These are phyloP conservation scores for Entomortierella chlamydospora DNA, from an alignment of 192 early-diverging fungal species.

Conservation along the genomic window DNA sequence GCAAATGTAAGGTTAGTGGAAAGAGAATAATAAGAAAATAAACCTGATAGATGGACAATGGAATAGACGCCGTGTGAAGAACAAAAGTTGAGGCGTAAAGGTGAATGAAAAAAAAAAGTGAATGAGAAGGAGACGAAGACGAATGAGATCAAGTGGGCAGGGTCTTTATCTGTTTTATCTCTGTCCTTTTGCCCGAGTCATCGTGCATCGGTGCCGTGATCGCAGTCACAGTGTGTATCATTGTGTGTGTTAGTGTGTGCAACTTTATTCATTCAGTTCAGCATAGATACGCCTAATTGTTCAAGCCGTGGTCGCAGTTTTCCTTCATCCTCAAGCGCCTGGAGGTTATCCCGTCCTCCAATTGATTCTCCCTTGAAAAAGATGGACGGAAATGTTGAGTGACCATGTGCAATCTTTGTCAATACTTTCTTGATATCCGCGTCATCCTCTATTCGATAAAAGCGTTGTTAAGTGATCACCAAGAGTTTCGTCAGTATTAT, in stretches of 20 bases:
- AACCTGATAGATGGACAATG: not conserved
- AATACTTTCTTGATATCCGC: constrained; percentile 34
- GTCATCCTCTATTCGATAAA: constrained; percentile 8
- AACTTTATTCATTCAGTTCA: too few species aligned
- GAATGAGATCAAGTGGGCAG: not conserved
- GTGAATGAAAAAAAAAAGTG: not conserved
- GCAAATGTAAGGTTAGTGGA: too few species aligned
- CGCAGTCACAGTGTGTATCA: too few species aligned
- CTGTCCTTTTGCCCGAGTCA: constrained; percentile 16
- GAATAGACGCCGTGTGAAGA: not conserved
- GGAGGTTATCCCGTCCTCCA: constrained; percentile 34
- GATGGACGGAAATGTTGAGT: constrained; percentile 47
- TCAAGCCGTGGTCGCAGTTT: constrained; percentile 24
- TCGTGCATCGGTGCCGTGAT: not conserved
- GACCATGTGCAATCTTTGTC: constrained; percentile 41
- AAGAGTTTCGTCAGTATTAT: not conserved
- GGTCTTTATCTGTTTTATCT: too few species aligned
- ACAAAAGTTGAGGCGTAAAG: not conserved
- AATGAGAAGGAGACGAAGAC: not conserved
- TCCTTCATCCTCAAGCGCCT: constrained; percentile 19
- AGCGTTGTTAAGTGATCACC: not conserved
- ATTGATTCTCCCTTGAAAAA: constrained; percentile 44
- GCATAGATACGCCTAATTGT: constrained; percentile 21
- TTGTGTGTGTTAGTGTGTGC: too few species aligned
- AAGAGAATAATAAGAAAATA: too few species aligned